A percentile compares a stretch with the other conserved stretches of the same genome.
Conservation (phyloP, 306 rosid genomes). For the Neltuma alba region DNA sequence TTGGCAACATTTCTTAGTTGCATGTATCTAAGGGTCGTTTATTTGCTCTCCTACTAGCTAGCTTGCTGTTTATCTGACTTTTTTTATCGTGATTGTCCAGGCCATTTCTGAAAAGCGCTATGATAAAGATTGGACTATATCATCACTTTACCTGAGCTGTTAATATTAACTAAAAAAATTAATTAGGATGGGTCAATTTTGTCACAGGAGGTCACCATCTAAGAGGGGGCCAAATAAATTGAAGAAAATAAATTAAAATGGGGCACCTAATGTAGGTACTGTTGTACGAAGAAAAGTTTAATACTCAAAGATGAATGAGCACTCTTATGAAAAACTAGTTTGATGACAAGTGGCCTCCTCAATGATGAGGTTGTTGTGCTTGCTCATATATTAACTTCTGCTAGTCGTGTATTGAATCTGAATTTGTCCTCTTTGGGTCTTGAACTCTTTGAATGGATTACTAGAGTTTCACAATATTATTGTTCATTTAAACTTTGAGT, state of each 20-base stretch:
- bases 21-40: not conserved
- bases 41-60: not conserved
- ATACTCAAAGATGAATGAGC: slow-evolving; percentile 39
- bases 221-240: slow-evolving; percentile 46
- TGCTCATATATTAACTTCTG: slow-evolving; percentile 34
- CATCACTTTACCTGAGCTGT: slow-evolving; percentile 22
- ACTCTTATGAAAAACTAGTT: slow-evolving; percentile 41
- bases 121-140: slow-evolving; percentile 16
- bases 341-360: slow-evolving; percentile 44
- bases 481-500: not conserved
- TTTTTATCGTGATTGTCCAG: slow-evolving; percentile 1
- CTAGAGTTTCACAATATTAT: slow-evolving; percentile 16
- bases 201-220: slow-evolving; percentile 67
- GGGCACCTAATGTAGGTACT: slow-evolving; percentile 41
- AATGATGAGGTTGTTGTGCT: slow-evolving; percentile 37
- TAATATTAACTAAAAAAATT: slow-evolving; percentile 33
- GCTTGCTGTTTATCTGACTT: not conserved
- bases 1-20: no score
- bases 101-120: not conserved
- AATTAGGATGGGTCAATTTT: slow-evolving; percentile 49
- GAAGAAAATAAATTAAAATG: slow-evolving; percentile 27
- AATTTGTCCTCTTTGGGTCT: slow-evolving; percentile 29
- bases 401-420: slow-evolving; percentile 29
- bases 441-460: not conserved
- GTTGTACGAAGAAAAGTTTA: slow-evolving; percentile 36